Evolutionary conservation across 2,329 filamentous ascomycete genomes (phyloP), one percentile per base, ranked within the genome.

Genomic region (Colletotrichum lentis): DNA sequence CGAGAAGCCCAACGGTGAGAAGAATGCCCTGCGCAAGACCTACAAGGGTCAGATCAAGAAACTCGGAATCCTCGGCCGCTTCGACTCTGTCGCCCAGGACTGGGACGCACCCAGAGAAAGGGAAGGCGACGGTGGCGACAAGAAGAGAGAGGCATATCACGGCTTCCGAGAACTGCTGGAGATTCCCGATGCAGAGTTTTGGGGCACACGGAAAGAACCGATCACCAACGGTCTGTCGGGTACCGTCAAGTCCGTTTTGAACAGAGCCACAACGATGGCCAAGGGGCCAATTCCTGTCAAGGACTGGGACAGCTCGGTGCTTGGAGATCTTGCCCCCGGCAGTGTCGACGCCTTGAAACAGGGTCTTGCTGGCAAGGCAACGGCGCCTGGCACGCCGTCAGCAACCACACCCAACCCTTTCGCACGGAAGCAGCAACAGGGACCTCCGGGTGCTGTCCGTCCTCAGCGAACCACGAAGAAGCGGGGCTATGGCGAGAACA

Each of bases 401-500:
- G 77, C 77, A 35, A 80, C 70, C 52, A 75, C 69, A 63, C 75
- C 57, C 63, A 66, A 67, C 58, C 72, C 43, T 39, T 70, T 69
- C n/a, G 56, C 55, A 50, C 54, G 68, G 12, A 69, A 70, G 68
- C 68, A 70, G 56, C 60, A 65, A 49, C 60, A 65, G 31, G 64
- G 47, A 11, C 44, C 59, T 27, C 68, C 57, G 18, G 69, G 69
- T 27, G 60, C 59, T 44, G 49, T 81, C 46, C 83, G 91, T 62
- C 88, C 90, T 41, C 88, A 90, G 72, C 85, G 91, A 55, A 82
- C 84, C 63, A 84, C 87, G 70, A 92, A 91, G 81, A 94, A 94
- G 83, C 86, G 92, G 55, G 87, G 89, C 70, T 94, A 94, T 75
- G 88, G 90, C 46, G 91, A 94, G 71, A 86, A 84, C 73, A 92